Evolutionary conservation across 2,329 filamentous ascomycete genomes (phyloP).

Genomic region (Mollisia scopiformis): DNA sequence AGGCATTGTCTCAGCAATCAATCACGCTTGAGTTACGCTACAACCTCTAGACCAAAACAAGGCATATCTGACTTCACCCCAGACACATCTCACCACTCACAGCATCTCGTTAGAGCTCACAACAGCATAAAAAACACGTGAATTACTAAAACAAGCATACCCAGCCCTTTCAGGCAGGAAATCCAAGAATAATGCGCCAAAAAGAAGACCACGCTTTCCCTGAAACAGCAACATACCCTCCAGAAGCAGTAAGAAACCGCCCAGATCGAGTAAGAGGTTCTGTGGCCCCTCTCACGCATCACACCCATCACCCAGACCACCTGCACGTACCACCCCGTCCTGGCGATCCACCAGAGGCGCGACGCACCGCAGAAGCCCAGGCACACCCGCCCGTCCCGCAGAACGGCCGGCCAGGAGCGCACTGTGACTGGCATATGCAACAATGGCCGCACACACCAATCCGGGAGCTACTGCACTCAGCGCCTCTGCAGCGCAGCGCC

Average conservation of each 20-base stretch:
- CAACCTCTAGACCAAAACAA: background rate
- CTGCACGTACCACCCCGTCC: background rate
- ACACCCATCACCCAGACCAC: background rate
- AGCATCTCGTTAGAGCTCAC: background rate
- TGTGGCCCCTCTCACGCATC: background rate
- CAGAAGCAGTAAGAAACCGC: slow-evolving; percentile 1
- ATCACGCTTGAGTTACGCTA: background rate
- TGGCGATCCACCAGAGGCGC: background rate
- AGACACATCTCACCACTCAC: background rate
- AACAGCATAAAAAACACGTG: background rate
- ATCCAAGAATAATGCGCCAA: background rate
- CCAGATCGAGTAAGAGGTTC: slow-evolving; percentile 1
- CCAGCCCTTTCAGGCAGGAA: background rate
- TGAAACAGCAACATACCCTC: background rate
- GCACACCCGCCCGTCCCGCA: slow-evolving; percentile 8
- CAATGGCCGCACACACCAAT: too few species aligned
- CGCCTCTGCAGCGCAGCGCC: background rate
- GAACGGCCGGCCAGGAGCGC: background rate
- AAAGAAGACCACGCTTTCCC: background rate
- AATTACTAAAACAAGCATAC: slow-evolving; percentile 2
- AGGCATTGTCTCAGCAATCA: background rate
- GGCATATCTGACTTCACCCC: background rate
- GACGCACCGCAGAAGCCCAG: background rate
- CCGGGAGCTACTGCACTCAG: background rate
- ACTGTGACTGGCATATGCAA: slow-evolving; percentile 2